Conservation (phyloP, 1,139 yeast genomes). For the Nakaseomyces kungkrabaensis region DNA sequence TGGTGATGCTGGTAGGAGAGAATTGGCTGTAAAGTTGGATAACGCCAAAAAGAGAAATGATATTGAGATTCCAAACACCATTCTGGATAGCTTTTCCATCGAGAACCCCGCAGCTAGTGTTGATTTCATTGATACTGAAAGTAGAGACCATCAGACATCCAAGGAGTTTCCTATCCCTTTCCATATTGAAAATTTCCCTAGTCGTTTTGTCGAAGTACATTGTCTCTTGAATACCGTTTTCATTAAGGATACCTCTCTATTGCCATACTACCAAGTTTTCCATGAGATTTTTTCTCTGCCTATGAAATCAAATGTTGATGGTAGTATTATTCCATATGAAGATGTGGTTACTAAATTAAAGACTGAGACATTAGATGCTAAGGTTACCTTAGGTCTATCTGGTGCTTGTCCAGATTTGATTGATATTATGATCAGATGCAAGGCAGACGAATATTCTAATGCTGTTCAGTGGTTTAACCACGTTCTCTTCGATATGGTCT, state of each 20-base stretch:
- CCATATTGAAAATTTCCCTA: slow-evolving; percentile 70
- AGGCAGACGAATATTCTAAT: slow-evolving; percentile 47
- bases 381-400: slow-evolving; percentile 48
- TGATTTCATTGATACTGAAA: slow-evolving; percentile 57
- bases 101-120: slow-evolving; percentile 68
- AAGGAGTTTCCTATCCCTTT: slow-evolving; percentile 51
- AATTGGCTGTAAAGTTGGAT: slow-evolving; percentile 42
- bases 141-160: slow-evolving; percentile 31
- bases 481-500: slow-evolving; percentile 53
- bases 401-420: slow-evolving; percentile 58
- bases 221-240: slow-evolving; percentile 53
- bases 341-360: slow-evolving; percentile 65
- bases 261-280: slow-evolving; percentile 61
- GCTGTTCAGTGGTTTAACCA: slow-evolving; percentile 73
- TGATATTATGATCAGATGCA: slow-evolving; percentile 52
- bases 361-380: slow-evolving; percentile 57
- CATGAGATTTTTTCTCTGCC: slow-evolving; percentile 66
- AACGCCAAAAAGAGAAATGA: slow-evolving; percentile 63
- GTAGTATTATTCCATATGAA: slow-evolving; percentile 53
- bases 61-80: slow-evolving; percentile 58
- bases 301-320: slow-evolving; percentile 47
- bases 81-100: slow-evolving; percentile 49
- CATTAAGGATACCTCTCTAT: slow-evolving; percentile 42
- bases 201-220: slow-evolving; percentile 70
- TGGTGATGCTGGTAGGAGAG: slow-evolving; percentile 53